Evolutionary conservation across 148 eudicot genomes (phyloP).

Genomic region (Chenopodium album): DNA sequence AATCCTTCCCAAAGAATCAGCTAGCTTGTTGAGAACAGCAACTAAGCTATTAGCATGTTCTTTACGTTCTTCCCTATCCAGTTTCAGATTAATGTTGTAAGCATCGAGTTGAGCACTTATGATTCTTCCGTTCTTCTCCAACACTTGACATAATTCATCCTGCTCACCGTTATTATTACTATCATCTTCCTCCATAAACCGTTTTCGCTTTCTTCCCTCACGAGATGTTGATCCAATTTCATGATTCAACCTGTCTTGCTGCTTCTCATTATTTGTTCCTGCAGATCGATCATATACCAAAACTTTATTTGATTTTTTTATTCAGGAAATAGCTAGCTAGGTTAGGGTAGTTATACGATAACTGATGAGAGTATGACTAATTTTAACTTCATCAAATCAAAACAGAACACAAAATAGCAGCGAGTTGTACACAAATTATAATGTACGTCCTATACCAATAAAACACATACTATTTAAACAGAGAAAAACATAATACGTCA

Average conservation of each 20-base stretch:
- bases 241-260: slow-evolving; percentile 28
- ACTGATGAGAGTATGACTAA: too few species aligned
- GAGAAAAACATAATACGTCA: too few species aligned
- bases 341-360: too few species aligned
- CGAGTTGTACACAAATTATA: too few species aligned
- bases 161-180: slow-evolving; percentile 23
- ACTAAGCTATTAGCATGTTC: slow-evolving; percentile 62
- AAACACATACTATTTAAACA: too few species aligned
- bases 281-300: slow-evolving; percentile 1
- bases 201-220: slow-evolving; percentile 59
- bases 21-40: slow-evolving; percentile 73
- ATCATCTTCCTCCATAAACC: slow-evolving; percentile 40
- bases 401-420: too few species aligned
- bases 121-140: slow-evolving; percentile 71
- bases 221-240: slow-evolving; percentile 47
- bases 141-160: slow-evolving; percentile 45
- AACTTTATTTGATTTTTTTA: too few species aligned
- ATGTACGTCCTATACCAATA: too few species aligned
- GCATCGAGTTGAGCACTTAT: slow-evolving; percentile 66
- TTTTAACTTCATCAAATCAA: too few species aligned
- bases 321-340: too few species aligned
- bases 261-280: slow-evolving; percentile 45
- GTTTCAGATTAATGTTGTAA: slow-evolving; percentile 57
- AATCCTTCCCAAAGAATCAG: slow-evolving; percentile 79
- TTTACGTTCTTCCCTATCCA: slow-evolving; percentile 76